Conservation (phyloP, 1,284 basidiomycete genomes). For the Phenoliferia sp. region DNA sequence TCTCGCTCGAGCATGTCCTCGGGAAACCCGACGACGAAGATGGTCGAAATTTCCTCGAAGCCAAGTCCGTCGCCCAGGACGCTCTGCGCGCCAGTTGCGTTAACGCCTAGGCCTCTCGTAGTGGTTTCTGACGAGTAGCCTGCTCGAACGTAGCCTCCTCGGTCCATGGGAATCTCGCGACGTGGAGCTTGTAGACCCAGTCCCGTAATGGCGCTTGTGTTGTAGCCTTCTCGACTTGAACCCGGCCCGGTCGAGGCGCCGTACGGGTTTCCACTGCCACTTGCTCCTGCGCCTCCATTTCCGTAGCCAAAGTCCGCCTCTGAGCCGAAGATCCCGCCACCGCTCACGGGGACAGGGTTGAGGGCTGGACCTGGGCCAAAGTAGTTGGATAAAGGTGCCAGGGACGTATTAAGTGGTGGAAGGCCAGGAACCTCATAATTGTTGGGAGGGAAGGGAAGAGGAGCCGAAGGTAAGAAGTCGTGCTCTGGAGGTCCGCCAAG, state of each 20-base stretch:
- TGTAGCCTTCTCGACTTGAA: neutral
- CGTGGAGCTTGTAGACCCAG: neutral
- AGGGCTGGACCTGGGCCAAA: neutral
- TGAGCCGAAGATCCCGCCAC: neutral
- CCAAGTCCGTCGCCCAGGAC: neutral
- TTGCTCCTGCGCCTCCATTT: neutral
- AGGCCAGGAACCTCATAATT: neutral
- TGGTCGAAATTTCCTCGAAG: slow-evolving; percentile 82
- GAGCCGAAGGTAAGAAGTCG: neutral
- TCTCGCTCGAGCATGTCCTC: slow-evolving; percentile 91
- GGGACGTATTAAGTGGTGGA: neutral
- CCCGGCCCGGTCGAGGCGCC: neutral
- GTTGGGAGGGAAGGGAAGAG: neutral
- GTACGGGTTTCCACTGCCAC: neutral
- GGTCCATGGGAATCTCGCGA: slow-evolving; percentile 10
- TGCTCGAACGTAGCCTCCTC: slow-evolving; percentile 7
- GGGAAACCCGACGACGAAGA: slow-evolving; percentile 97
- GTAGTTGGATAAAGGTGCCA: neutral
- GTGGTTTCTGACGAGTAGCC: neutral
- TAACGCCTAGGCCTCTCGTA: neutral
- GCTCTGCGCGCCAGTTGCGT: neutral
- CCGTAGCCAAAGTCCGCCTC: neutral
- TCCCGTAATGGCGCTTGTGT: neutral
- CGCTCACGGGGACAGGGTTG: neutral
- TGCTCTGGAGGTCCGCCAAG: neutral